phyloP scores from a whole-genome alignment of 2,329 filamentous ascomycete genomes.

The Paracoccidioides brasiliensis region DNA sequence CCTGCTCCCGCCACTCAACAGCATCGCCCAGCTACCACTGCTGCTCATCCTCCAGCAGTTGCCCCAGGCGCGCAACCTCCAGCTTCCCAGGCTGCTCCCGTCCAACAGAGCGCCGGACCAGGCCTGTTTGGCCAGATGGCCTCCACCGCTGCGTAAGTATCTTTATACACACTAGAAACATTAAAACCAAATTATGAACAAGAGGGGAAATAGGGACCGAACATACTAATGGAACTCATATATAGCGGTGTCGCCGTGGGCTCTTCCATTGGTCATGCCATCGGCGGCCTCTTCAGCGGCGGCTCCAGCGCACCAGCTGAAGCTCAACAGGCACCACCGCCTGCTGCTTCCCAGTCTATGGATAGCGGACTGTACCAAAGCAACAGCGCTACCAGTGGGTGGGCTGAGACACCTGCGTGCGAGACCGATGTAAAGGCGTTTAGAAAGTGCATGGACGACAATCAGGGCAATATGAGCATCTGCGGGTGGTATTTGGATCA shows the following conservation, averaged over 20 bases:
- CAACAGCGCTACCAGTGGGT: conserved; percentile 37
- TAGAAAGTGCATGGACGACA: conserved; percentile 92
- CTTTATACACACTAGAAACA: background rate
- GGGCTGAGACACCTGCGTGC: conserved; percentile 50
- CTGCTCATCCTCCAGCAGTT: conserved; percentile 40
- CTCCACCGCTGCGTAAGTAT: conserved; percentile 84
- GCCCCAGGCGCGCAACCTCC: conserved; percentile 49
- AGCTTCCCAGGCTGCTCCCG: conserved; percentile 31
- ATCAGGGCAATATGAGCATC: conserved; percentile 85
- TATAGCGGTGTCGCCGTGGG: conserved; percentile 88
- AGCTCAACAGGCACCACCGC: conserved; percentile 36
- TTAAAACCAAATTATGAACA: background rate
- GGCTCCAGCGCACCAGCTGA: conserved; percentile 48
- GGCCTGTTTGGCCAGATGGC: conserved; percentile 96
- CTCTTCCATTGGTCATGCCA: conserved; percentile 86
- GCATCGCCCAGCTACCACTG: conserved; percentile 57
- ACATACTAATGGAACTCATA: conserved; percentile 15
- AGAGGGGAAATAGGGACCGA: background rate
- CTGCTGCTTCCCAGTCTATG: conserved; percentile 42
- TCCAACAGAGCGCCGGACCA: conserved; percentile 49
- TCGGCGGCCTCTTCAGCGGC: conserved; percentile 77
- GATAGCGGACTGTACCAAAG: conserved; percentile 34
- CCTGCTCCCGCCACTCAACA: conserved; percentile 41
- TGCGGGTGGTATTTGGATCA: conserved; percentile 98
- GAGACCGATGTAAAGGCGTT: conserved; percentile 69